Percentiles rank a stretch among this genome's conserved stretches.
Conservation (phyloP, 192 early-diverging fungal species). For the Rhizophagus prolifer region DNA sequence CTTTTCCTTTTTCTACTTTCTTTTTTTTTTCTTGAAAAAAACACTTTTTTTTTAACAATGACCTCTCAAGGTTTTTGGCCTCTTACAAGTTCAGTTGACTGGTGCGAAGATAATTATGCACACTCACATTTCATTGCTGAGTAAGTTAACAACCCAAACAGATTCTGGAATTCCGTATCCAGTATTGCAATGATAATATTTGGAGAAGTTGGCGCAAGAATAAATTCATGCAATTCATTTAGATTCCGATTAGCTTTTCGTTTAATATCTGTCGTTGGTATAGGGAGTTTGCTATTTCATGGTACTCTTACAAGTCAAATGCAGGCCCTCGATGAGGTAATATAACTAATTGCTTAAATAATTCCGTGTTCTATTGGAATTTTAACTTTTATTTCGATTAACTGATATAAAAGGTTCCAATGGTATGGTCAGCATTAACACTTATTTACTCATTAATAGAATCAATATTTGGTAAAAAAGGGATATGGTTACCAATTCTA, state of each 20-base stretch:
- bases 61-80: conserved; percentile 36
- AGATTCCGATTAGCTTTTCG: conserved; percentile 56
- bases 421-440: conserved; percentile 39
- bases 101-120: conserved; percentile 54
- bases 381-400: conserved; percentile 32
- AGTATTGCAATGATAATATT: conserved; percentile 66
- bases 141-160: conserved; percentile 18
- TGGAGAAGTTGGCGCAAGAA: conserved; percentile 54
- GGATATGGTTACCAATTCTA: conserved; percentile 45
- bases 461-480: conserved; percentile 42
- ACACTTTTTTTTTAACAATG: background rate
- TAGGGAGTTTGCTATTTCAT: conserved; percentile 79
- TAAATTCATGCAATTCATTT: conserved; percentile 42
- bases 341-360: too few species aligned
- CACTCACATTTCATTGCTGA: conserved; percentile 55
- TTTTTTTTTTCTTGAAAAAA: background rate
- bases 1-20: too few species aligned
- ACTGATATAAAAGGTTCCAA: conserved; percentile 26
- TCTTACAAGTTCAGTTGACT: conserved; percentile 40
- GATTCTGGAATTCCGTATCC: conserved; percentile 60
- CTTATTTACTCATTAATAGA: conserved; percentile 43
- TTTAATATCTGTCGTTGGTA: conserved; percentile 68
- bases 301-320: conserved; percentile 66
- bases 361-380: conserved; percentile 15
- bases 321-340: conserved; percentile 68